Base-by-base conservation (phyloP, 2,329 filamentous ascomycete genomes). In the Penicillium sp. region DNA sequence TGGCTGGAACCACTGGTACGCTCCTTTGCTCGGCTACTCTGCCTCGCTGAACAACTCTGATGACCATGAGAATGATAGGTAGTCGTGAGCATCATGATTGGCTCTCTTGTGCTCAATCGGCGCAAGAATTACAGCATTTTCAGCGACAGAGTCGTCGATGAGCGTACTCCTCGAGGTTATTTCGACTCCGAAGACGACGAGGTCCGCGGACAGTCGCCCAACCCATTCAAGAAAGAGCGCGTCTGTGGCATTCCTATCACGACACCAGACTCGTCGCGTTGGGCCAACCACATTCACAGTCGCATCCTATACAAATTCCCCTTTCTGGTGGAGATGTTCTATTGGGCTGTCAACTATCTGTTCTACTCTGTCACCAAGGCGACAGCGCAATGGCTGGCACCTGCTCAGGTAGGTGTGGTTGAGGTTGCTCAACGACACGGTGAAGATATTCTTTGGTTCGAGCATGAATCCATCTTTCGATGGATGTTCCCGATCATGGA, bases 261-360 rank as follows among this genome's bases (percentile, higher is more conserved):
- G 10, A 87, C 81, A 5, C 86, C 85, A 11, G 87, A 87, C 67
- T 84, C 85, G 2, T 83, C 83, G 3, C 81, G 84, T n/a, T 90
- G 88, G 72, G 79, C 82, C 41, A 79, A 83, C 60, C 75, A 88
- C 69, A 71, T 83, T 51, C 87, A 89, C 71, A 88, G 84, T 61
- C 80, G 86, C 28, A 80, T 89, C 57, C 78, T 90, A 59, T 84
- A 88, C 71, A 87, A 87, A 69, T 89, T 86, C 64, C 88, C 88
- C 4, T 90, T 90, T 69, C 73, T 90, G 56, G 82, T 90, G 51
- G 88, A 90, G 73, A 90, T 90, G 86, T 89, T 90, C 72, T 90
- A 90, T 76, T 90, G 88, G 88, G 80, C 83, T 45, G 80, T 90
- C 66, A 89, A 87, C 68, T 84, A 87, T 63, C 78, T 82, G 48